Base-by-base conservation (phyloP, 2,329 filamentous ascomycete genomes). In the Blastomyces emzantsi region DNA sequence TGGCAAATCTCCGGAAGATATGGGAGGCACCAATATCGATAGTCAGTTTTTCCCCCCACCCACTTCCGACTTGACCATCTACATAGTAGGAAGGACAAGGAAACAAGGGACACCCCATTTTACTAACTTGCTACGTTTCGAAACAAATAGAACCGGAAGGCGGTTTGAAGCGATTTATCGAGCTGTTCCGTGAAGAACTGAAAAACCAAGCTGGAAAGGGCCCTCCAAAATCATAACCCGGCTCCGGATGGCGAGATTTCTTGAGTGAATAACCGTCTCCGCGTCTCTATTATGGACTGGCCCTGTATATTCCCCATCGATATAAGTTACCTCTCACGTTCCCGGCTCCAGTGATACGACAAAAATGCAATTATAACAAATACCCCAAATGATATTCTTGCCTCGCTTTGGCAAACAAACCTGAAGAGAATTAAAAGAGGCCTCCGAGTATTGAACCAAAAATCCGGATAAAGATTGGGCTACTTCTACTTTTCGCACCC, bases 21-120 rank as follows among this genome's bases (percentile, higher is more conserved):
- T 76, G 70, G 76, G 77, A 64, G 76, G 76, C 56, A 78, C 77
- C 49, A 72, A 75, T 15, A 69, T 75, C n/a, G 73, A 77, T 33
- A 70, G 72, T 63, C 69, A 70, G 66, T n/a, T 51, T n/a, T 39
- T 17, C 15, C 28, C 9, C 33, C 19, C 11, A 17, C 33, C 17
- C 22, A 30, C 36, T 9, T 11, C 6, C 6, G 33, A 49, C 22
- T 33, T 39, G 36, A n/a, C 45, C 19, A 17, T 15, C 30, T 28
- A n/a, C n/a, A n/a, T n/a, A n/a, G n/a, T 52, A 36, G 59, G 25
- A 61, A 52, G 36, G 36, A 47, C 39, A 60, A 49, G 15, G 3
- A 45, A n/a, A 49, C 19, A n/a, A 19, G 22, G 45, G 13, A 28
- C 1, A 36, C 9, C 3, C 9, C n/a, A 30, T 49, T 39, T n/a